Percentiles rank a stretch among this genome's conserved stretches.
Conservation (phyloP, 2,329 filamentous ascomycete genomes). For the Fusarium torulosum region DNA sequence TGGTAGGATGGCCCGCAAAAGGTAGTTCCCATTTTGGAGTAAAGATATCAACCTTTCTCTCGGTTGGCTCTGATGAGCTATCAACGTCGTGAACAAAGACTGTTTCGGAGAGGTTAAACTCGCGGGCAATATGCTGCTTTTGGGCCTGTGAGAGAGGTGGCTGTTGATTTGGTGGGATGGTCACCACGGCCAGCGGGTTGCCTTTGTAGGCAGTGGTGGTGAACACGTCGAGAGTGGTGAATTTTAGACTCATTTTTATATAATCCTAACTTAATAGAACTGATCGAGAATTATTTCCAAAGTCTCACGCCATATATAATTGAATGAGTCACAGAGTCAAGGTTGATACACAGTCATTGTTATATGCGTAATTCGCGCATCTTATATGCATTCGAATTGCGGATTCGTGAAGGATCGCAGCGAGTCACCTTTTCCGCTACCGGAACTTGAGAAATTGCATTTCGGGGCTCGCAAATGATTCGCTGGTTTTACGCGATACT, state of each 20-base stretch:
- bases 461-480: too few species aligned
- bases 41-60: constrained; percentile 68
- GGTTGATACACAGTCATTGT: background rate
- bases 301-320: background rate
- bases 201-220: constrained; percentile 64
- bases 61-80: constrained; percentile 43
- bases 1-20: constrained; percentile 72
- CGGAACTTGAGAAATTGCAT: background rate
- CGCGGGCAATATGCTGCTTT: constrained; percentile 69
- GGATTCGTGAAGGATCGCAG: background rate
- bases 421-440: background rate
- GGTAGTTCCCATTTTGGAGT: constrained; percentile 65
- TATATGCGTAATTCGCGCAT: background rate
- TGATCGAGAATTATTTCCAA: too few species aligned
- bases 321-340: background rate
- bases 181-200: constrained; percentile 71
- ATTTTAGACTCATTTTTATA: constrained; percentile 55
- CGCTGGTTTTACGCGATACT: too few species aligned
- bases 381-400: background rate
- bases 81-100: constrained; percentile 68
- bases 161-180: constrained; percentile 56
- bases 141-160: constrained; percentile 57
- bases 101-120: constrained; percentile 74
- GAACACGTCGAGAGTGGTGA: constrained; percentile 69
- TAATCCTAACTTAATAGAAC: background rate